These are phyloP conservation scores for Wickerhamomyces sp. DNA, from an alignment of 1,139 yeast genomes.

Conservation along the genomic window DNA sequence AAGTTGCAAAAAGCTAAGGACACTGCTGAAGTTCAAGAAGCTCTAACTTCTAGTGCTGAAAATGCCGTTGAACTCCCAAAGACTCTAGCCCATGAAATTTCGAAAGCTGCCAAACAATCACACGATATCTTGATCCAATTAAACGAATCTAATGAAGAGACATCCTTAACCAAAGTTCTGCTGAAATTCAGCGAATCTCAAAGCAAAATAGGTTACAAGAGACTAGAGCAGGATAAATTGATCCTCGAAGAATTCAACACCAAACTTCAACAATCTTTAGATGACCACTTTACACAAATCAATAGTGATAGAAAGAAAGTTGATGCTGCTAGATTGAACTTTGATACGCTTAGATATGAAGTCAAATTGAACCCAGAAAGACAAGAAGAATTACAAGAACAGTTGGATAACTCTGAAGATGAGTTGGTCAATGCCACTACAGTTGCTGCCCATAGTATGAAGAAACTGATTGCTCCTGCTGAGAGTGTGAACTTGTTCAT, in stretches of 20 bases:
- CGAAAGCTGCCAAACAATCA: conserved; percentile 39
- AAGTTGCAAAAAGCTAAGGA: conserved; percentile 57
- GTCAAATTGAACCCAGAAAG: conserved; percentile 32
- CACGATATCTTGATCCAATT: conserved; percentile 28
- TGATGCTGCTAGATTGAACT: conserved; percentile 60
- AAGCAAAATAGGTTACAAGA: conserved; percentile 52
- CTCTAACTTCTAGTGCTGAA: conserved; percentile 27
- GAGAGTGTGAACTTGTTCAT: conserved; percentile 59
- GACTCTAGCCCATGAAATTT: conserved; percentile 46
- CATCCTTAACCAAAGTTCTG: conserved; percentile 48
- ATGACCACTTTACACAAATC: conserved; percentile 56
- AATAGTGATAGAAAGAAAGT: conserved; percentile 60
- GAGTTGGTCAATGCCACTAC: conserved; percentile 75
- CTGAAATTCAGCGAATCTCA: conserved; percentile 53
- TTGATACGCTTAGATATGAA: conserved; percentile 62
- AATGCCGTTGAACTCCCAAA: conserved; percentile 35
- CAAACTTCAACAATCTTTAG: conserved; percentile 45
- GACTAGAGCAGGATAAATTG: conserved; percentile 61
- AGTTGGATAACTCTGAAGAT: conserved; percentile 63
- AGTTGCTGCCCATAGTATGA: conserved; percentile 72
- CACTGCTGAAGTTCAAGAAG: conserved; percentile 59
- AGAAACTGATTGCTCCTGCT: conserved; percentile 60
- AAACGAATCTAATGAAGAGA: conserved; percentile 28
- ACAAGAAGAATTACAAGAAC: conserved; percentile 19
- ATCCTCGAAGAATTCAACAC: conserved; percentile 53